Evolutionary conservation across 169 alveolate species (phyloP).

Genomic region (Plasmodium blacklocki): DNA sequence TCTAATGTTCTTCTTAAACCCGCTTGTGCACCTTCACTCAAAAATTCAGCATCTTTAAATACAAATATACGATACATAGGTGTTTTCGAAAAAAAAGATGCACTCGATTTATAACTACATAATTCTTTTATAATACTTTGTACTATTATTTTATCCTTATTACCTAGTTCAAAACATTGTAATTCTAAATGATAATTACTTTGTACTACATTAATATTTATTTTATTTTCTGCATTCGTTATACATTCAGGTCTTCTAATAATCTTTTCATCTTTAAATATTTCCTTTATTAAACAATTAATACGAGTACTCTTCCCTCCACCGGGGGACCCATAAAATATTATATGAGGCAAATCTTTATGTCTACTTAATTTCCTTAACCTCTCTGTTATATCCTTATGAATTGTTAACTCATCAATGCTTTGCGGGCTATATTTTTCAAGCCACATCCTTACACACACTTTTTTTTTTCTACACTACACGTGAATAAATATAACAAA

Average conservation of each 20-base stretch:
- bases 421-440: constrained; percentile 95
- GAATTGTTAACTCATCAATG: constrained; percentile 89
- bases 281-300: constrained; percentile 92
- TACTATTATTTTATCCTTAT: constrained; percentile 93
- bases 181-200: constrained; percentile 95
- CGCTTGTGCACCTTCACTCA: constrained; percentile 95
- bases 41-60: constrained; percentile 92
- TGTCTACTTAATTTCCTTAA: constrained; percentile 89
- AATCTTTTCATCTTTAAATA: constrained; percentile 92
- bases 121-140: constrained; percentile 93
- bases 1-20: constrained; percentile 97
- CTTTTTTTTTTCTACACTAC: constrained; percentile 18
- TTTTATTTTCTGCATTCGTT: constrained; percentile 83
- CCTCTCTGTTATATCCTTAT: constrained; percentile 88
- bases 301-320: constrained; percentile 98
- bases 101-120: constrained; percentile 92
- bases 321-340: constrained; percentile 98
- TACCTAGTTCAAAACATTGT: constrained; percentile 94
- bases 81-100: constrained; percentile 87
- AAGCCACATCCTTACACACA: constrained; percentile 89
- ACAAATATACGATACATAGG: constrained; percentile 93
- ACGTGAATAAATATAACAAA: constrained; percentile 3
- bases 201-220: constrained; percentile 87
- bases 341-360: constrained; percentile 96
- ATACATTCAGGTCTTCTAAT: constrained; percentile 89